phyloP scores from a whole-genome alignment of 352 stramenopile genomes.

The Phytophthora pluvialis region DNA sequence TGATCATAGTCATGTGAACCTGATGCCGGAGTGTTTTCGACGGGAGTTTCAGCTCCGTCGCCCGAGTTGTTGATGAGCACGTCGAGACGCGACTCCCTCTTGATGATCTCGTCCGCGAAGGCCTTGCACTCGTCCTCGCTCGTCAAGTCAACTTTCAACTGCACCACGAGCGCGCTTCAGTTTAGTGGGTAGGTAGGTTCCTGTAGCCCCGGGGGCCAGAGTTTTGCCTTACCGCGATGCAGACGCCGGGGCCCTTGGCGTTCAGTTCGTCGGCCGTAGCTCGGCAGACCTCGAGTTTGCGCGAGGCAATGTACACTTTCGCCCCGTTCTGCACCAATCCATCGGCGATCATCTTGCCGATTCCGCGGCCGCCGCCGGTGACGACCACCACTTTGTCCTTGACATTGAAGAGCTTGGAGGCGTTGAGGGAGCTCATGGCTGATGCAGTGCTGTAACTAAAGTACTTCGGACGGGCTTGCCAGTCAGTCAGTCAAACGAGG shows the following conservation, averaged over 20 bases:
- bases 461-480: not conserved
- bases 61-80: conserved; percentile 96
- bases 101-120: conserved; percentile 75
- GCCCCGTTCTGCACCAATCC: conserved; percentile 92
- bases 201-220: too few species aligned
- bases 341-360: conserved; percentile 96
- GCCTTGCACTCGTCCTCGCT: conserved; percentile 38
- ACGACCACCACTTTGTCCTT: conserved; percentile 89
- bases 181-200: not conserved
- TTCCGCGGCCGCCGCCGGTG: conserved; percentile 93
- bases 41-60: conserved; percentile 21
- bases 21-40: conserved; percentile 50
- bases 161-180: not conserved
- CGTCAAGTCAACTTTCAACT: conserved; percentile 43
- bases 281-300: conserved; percentile 81
- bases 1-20: conserved; percentile 12
- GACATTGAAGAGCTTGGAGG: conserved; percentile 43
- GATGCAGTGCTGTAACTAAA: not conserved
- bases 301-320: conserved; percentile 94
- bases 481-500: not conserved
- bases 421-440: conserved; percentile 29
- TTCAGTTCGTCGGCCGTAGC: conserved; percentile 77
- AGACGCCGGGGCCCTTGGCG: conserved; percentile 64
- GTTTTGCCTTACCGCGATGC: conserved; percentile 47
- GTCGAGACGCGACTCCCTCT: conserved; percentile 78